Conservation (phyloP, 2,329 filamentous ascomycete genomes). For the Chaetoscypha palmicola region DNA sequence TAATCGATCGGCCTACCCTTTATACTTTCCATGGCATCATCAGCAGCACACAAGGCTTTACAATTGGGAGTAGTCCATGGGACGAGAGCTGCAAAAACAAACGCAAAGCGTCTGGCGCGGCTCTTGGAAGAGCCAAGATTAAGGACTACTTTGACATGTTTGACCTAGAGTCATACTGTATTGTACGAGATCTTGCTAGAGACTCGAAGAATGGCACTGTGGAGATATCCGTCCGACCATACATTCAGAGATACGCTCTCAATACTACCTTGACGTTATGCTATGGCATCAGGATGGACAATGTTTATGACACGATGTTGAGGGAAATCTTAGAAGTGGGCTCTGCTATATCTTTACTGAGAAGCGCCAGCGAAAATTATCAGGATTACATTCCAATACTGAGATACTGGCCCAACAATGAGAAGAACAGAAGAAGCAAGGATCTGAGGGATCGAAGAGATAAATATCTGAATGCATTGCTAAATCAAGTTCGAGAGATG, state of each 20-base stretch:
- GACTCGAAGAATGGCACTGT: slow-evolving; percentile 37
- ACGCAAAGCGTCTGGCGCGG: slow-evolving; percentile 43
- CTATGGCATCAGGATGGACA: slow-evolving; percentile 49
- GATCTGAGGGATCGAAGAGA: slow-evolving; percentile 42
- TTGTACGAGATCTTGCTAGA: slow-evolving; percentile 39
- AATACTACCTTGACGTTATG: slow-evolving; percentile 49
- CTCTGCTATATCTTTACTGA: slow-evolving; percentile 42
- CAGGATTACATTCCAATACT: slow-evolving; percentile 47
- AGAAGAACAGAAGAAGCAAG: slow-evolving; percentile 41
- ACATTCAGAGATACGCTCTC: slow-evolving; percentile 46
- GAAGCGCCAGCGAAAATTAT: slow-evolving; percentile 45
- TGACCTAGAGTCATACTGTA: slow-evolving; percentile 45
- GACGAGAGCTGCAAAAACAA: slow-evolving; percentile 47
- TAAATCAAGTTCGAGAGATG: slow-evolving; percentile 45
- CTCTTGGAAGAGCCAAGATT: slow-evolving; percentile 39
- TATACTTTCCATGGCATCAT: slow-evolving; percentile 50
- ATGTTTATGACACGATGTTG: slow-evolving; percentile 43
- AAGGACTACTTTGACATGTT: slow-evolving; percentile 46
- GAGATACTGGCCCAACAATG: slow-evolving; percentile 44
- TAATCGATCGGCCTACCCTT: slow-evolving; percentile 43
- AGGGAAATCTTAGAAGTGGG: slow-evolving; percentile 47
- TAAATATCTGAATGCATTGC: slow-evolving; percentile 41
- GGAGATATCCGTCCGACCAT: slow-evolving; percentile 41
- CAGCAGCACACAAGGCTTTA: slow-evolving; percentile 45
- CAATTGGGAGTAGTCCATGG: slow-evolving; percentile 47